Evolutionary conservation across 495 filamentous ascomycete genomes (phyloP).

Genomic region (Penicillium pancosmium): DNA sequence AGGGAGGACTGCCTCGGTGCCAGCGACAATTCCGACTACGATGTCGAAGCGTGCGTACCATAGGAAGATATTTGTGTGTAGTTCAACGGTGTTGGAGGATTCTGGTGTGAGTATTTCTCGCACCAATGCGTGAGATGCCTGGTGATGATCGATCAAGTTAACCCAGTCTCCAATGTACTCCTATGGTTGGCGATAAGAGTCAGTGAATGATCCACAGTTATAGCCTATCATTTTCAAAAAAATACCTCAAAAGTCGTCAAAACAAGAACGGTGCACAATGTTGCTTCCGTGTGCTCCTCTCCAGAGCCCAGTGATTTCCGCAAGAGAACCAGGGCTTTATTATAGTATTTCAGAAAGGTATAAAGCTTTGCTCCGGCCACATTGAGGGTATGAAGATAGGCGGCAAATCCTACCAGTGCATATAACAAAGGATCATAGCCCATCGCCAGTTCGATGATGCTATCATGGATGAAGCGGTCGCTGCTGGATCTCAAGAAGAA

Average conservation of each 20-base stretch:
- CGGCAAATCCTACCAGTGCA: slow-evolving; percentile 87
- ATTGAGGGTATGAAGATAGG: slow-evolving; percentile 78
- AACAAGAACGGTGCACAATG: slow-evolving; percentile 85
- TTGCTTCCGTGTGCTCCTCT: slow-evolving; percentile 72
- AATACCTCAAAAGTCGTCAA: slow-evolving; percentile 91
- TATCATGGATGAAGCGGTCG: slow-evolving; percentile 70
- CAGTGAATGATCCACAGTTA: slow-evolving; percentile 3
- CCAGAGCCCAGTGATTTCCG: slow-evolving; percentile 69
- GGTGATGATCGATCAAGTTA: slow-evolving; percentile 89
- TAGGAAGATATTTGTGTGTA: slow-evolving; percentile 69
- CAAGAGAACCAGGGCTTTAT: slow-evolving; percentile 77
- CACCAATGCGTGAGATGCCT: slow-evolving; percentile 81
- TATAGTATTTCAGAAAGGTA: slow-evolving; percentile 87
- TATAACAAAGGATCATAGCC: slow-evolving; percentile 83
- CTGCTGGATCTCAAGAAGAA: slow-evolving; percentile 73
- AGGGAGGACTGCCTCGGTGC: slow-evolving; percentile 70
- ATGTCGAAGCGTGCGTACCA: slow-evolving; percentile 95
- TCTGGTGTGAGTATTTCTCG: slow-evolving; percentile 76
- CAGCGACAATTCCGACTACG: slow-evolving; percentile 79
- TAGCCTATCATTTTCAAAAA: neutral
- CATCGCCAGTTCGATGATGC: slow-evolving; percentile 70
- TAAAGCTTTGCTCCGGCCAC: slow-evolving; percentile 70
- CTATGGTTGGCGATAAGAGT: slow-evolving; percentile 43
- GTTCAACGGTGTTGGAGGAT: slow-evolving; percentile 68
- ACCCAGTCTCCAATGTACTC: slow-evolving; percentile 95